Base-by-base conservation (phyloP, 2,329 filamentous ascomycete genomes). In the Paracoccidioides brasiliensis region DNA sequence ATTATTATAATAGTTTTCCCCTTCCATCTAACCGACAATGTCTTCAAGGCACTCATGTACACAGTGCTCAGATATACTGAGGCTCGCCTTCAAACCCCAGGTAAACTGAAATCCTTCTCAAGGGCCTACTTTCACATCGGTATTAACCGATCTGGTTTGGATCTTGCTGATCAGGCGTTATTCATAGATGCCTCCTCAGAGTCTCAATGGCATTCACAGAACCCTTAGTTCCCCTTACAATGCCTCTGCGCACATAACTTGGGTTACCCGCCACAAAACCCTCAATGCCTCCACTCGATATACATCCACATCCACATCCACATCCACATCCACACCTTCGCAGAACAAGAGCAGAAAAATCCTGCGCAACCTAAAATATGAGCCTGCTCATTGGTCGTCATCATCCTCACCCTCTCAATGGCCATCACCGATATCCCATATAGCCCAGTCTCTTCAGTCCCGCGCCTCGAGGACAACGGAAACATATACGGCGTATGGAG, bases 401-500 rank as follows among this genome's bases (percentile, higher is more conserved):
- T 28, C 48, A 45, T 51, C 56, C 54, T 14, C 60, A 64, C 59
- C 56, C 54, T 22, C 22, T 1, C 22, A 22, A 22, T 22, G 22
- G 22, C 22, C 22, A 22, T 55, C 59, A 53, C 52, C 57, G 61
- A 51, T 66, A 65, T 41, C 61, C 63, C 45, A 59, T 66, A 50
- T 67, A 52, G 62, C 67, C 28, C 63, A 64, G 53, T 63, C 62
- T 54, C 63, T 72, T 3, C 63, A 64, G 38, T 64, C 66, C 10
- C 63, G 67, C 38, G 67, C 72, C 60, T 64, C 70, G 52, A 66
- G 64, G 50, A 70, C 74, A 1, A 78, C 77, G 7, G 82, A 84
- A 64, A 82, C 82, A 10, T 96, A 96, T 69, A 80, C 86, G 55
- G 86, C 90, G 38, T 87, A 93, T 66, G 84, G 83, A 57, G 81